These are phyloP conservation scores for Posidonia oceanica DNA, from an alignment of 116 monocot species.

Conservation along the genomic window DNA sequence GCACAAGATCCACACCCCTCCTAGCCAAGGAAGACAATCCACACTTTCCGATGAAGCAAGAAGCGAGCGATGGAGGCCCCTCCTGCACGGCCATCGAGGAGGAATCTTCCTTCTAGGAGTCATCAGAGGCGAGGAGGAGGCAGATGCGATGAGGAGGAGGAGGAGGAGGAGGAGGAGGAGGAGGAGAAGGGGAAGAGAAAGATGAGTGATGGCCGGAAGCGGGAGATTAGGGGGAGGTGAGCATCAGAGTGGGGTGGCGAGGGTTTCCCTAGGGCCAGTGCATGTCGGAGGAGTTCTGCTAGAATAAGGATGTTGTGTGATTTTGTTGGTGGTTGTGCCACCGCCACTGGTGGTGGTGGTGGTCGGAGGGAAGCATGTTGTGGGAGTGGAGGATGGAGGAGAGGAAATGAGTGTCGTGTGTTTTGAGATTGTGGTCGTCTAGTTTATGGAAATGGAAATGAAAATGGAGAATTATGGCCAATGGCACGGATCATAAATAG, in stretches of 20 bases:
- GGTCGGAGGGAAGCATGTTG: too few species aligned
- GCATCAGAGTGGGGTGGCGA: slow-evolving; percentile 6
- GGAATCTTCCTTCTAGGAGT: not conserved
- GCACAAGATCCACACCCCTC: not conserved
- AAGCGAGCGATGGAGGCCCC: not conserved
- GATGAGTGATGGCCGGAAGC: slow-evolving; percentile 5
- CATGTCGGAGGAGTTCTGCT: too few species aligned
- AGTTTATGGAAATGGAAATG: too few species aligned
- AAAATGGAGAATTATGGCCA: too few species aligned
- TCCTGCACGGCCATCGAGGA: not conserved
- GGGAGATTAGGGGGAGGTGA: slow-evolving; percentile 7
- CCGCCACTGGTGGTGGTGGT: too few species aligned
- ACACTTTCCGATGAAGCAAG: too few species aligned
- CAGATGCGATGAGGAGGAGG: not conserved
- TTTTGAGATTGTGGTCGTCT: too few species aligned
- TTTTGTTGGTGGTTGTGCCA: too few species aligned
- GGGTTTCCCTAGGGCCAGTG: not conserved
- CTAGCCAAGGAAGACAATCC: not conserved
- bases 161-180: not conserved
- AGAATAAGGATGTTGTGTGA: too few species aligned
- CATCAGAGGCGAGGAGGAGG: slow-evolving; percentile 3
- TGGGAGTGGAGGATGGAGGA: too few species aligned
- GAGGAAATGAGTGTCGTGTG: too few species aligned
- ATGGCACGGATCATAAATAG: too few species aligned
- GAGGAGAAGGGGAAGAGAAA: not conserved